A percentile compares a stretch with the other conserved stretches of the same genome.
phyloP scores from a whole-genome alignment of 768 basidiomycete genomes.

The Russula sp. region DNA sequence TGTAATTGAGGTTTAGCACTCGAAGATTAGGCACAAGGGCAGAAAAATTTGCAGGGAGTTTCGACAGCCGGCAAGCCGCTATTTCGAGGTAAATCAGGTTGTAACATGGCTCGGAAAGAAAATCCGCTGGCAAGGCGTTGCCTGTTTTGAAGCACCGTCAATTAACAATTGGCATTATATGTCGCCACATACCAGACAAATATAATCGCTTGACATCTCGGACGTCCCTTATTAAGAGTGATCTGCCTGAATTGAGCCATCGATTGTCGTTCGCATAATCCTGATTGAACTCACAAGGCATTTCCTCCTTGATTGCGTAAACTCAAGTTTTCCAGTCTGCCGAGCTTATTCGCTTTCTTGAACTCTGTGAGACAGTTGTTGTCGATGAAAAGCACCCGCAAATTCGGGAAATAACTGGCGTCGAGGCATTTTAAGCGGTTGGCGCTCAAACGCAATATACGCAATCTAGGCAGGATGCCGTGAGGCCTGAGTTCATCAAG shows the following conservation, averaged over 20 bases:
- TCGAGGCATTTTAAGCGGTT: slow-evolving; percentile 73
- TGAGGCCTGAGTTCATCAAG: slow-evolving; percentile 54
- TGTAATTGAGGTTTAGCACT: slow-evolving; percentile 94
- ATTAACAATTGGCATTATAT: slow-evolving; percentile 30
- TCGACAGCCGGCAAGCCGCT: slow-evolving; percentile 78
- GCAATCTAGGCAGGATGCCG: slow-evolving; percentile 61
- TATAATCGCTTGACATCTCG: slow-evolving; percentile 93
- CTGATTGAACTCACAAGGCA: slow-evolving; percentile 59
- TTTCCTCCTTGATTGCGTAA: slow-evolving; percentile 82
- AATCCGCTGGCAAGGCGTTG: slow-evolving; percentile 59
- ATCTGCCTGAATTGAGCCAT: slow-evolving; percentile 38
- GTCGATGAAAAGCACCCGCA: slow-evolving; percentile 92
- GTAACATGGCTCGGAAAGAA: slow-evolving; percentile 75
- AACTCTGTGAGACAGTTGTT: slow-evolving; percentile 62
- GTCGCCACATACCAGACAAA: slow-evolving; percentile 71
- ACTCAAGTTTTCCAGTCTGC: slow-evolving; percentile 84
- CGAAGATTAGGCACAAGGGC: slow-evolving; percentile 78
- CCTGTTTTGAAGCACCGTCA: slow-evolving; percentile 47
- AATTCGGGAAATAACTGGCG: slow-evolving; percentile 54
- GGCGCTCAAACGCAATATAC: slow-evolving; percentile 80
- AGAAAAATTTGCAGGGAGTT: slow-evolving; percentile 66
- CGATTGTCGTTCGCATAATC: slow-evolving; percentile 28
- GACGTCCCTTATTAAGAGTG: slow-evolving; percentile 59
- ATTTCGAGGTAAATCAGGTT: slow-evolving; percentile 90
- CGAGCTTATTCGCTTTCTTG: slow-evolving; percentile 53